Percentiles rank a stretch among this genome's conserved stretches.
Conservation (phyloP, 345 rosid species). For the Sisymbrium irio region DNA sequence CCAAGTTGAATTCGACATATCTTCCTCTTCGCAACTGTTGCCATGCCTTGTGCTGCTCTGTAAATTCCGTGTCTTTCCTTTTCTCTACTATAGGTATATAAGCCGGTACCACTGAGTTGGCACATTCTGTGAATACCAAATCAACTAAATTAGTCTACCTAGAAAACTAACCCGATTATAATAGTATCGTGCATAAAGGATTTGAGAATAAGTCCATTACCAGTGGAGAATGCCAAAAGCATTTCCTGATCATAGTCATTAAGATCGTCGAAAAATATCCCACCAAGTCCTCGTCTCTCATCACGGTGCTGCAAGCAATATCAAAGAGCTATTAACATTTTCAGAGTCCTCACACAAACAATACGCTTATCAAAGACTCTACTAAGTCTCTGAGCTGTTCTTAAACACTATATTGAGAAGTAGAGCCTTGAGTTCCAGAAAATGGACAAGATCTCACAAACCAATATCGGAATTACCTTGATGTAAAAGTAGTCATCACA, state of each 20-base stretch:
- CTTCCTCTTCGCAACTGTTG: slow-evolving; percentile 96
- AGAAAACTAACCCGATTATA: neutral
- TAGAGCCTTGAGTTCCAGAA: neutral
- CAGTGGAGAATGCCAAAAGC: slow-evolving; percentile 92
- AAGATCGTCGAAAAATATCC: slow-evolving; percentile 95
- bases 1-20: slow-evolving; percentile 97
- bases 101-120: slow-evolving; percentile 87
- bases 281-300: slow-evolving; percentile 98
- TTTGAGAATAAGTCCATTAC: slow-evolving; percentile 39
- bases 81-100: slow-evolving; percentile 85
- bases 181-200: neutral
- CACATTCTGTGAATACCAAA: slow-evolving; percentile 60
- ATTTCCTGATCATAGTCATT: slow-evolving; percentile 88
- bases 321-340: neutral
- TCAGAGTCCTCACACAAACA: neutral
- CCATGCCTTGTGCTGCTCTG: slow-evolving; percentile 89
- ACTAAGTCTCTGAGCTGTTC: neutral
- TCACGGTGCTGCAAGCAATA: slow-evolving; percentile 68
- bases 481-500: slow-evolving; percentile 94
- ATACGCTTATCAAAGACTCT: neutral
- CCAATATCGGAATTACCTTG: slow-evolving; percentile 46
- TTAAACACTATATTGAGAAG: neutral
- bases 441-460: neutral
- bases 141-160: slow-evolving; percentile 16
- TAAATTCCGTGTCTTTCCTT: slow-evolving; percentile 72